Percentiles rank a stretch among this genome's conserved stretches.
Evolutionary conservation across 1,284 basidiomycete species (phyloP).

Genomic region (Melampsora americana): DNA sequence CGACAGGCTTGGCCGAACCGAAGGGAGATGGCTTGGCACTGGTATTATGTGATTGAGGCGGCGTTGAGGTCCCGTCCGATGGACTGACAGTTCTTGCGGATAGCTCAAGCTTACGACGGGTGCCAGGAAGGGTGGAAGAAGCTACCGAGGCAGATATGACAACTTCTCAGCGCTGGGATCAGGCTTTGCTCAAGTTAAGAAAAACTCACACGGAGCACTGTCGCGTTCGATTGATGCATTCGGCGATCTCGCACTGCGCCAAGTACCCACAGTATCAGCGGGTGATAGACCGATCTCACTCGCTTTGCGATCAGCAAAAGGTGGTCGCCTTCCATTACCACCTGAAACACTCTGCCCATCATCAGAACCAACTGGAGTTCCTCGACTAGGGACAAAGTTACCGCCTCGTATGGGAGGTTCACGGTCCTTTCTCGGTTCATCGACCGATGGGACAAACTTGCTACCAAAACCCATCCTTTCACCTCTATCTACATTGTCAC

Average conservation of each 20-base stretch:
- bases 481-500: conserved; percentile 30
- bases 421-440: conserved; percentile 30
- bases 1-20: conserved; percentile 32
- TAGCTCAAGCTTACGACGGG: conserved; percentile 35
- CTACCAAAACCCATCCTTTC: conserved; percentile 38
- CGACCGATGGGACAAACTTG: conserved; percentile 33
- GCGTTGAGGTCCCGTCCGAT: conserved; percentile 18
- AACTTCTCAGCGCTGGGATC: not conserved
- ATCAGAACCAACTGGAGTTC: conserved; percentile 26
- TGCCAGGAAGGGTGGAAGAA: conserved; percentile 13
- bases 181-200: not conserved
- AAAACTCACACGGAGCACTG: conserved; percentile 4
- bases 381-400: conserved; percentile 26
- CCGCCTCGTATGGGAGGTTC: conserved; percentile 28
- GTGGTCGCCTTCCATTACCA: conserved; percentile 13
- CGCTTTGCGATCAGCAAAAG: conserved; percentile 13
- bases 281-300: conserved; percentile 18
- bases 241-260: conserved; percentile 23
- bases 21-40: conserved; percentile 33
- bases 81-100: conserved; percentile 29
- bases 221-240: conserved; percentile 10
- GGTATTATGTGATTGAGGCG: conserved; percentile 8
- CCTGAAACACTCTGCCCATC: conserved; percentile 35
- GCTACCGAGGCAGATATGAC: not conserved
- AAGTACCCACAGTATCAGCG: conserved; percentile 31